phyloP scores from a whole-genome alignment of 164 flowering plant species.

The Brasenia schreberi region DNA sequence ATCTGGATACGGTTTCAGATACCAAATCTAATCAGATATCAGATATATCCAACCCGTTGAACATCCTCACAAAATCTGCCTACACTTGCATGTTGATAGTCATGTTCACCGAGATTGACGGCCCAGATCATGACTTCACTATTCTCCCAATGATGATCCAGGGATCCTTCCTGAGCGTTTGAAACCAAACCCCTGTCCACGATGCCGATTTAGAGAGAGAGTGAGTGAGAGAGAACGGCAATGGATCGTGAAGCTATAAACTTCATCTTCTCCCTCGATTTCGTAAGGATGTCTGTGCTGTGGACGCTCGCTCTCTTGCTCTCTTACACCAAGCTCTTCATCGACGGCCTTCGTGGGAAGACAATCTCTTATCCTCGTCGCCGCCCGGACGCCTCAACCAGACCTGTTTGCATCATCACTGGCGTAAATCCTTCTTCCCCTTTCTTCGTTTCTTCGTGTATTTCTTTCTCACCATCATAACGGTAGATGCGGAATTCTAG shows the following conservation, averaged over 20 bases:
- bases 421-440: slow-evolving; percentile 39
- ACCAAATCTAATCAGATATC: too few species aligned
- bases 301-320: slow-evolving; percentile 42
- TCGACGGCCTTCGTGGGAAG: slow-evolving; percentile 9
- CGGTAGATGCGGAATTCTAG: not conserved
- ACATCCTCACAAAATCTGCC: too few species aligned
- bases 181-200: too few species aligned
- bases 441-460: not conserved
- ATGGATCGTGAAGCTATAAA: slow-evolving; percentile 11
- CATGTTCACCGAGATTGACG: too few species aligned
- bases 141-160: too few species aligned
- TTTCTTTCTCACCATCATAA: not conserved
- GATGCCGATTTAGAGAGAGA: not conserved
- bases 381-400: slow-evolving; percentile 1
- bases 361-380: slow-evolving; percentile 20
- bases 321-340: slow-evolving; percentile 29
- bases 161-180: too few species aligned
- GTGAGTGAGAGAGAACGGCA: not conserved
- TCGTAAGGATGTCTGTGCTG: slow-evolving; percentile 51
- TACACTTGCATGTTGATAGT: too few species aligned
- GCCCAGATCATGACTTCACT: too few species aligned
- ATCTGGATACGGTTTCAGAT: too few species aligned
- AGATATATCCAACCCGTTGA: too few species aligned
- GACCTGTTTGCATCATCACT: slow-evolving; percentile 67
- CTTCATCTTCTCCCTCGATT: slow-evolving; percentile 27